Percentiles rank a stretch among this genome's conserved stretches.
Conservation (phyloP, 768 basidiomycete genomes). For the Saitozyma sp. region DNA sequence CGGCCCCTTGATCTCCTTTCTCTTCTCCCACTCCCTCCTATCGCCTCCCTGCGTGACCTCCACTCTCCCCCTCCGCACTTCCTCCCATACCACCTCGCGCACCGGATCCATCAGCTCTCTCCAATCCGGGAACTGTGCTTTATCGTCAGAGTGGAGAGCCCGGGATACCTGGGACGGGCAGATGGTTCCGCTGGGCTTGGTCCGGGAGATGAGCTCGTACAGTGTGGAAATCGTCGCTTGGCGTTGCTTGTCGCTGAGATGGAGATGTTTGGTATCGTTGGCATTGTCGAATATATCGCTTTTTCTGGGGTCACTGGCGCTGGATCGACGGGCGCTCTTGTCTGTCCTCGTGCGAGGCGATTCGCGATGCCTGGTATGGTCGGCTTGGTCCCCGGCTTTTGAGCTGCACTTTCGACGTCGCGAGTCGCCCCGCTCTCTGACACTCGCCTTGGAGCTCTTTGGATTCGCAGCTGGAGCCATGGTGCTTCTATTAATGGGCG, state of each 20-base stretch:
- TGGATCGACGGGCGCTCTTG: too few species aligned
- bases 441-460: too few species aligned
- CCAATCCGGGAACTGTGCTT: conserved; percentile 34
- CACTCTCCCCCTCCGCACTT: conserved; percentile 21
- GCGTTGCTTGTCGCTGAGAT: neutral
- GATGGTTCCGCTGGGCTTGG: conserved; percentile 20
- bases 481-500: too few species aligned
- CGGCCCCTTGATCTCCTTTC: conserved; percentile 33
- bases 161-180: conserved; percentile 44
- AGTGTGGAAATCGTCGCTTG: conserved; percentile 12
- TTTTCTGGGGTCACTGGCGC: too few species aligned
- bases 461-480: too few species aligned
- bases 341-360: too few species aligned
- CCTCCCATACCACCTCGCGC: conserved; percentile 35
- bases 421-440: too few species aligned
- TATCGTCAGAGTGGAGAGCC: conserved; percentile 20
- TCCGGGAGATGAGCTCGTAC: conserved; percentile 21
- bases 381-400: too few species aligned
- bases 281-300: too few species aligned
- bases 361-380: too few species aligned
- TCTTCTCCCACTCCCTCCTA: conserved; percentile 16
- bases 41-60: conserved; percentile 41
- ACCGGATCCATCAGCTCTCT: conserved; percentile 36
- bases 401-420: too few species aligned
- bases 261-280: too few species aligned